Evolutionary conservation across 805 yeast genomes (phyloP), one percentile per base, ranked within the genome.

Genomic region (Nakazawaea wickerhamii): DNA sequence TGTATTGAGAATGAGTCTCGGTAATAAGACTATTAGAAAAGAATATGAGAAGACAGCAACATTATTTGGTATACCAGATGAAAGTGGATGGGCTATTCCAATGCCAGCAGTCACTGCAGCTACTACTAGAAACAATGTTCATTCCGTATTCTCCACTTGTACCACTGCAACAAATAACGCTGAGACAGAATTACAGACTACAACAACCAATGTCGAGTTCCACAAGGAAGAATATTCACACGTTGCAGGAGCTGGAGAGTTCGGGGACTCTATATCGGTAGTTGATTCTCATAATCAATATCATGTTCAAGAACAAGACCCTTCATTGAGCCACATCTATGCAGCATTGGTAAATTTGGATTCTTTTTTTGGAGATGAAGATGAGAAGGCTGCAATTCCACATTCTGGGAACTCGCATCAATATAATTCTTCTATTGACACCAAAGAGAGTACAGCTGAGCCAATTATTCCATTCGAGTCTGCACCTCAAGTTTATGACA

Each of bases 61-160:
- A 0, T 66, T 93, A 43, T 95, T 89, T 65, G 99, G 99, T 13
- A 81, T 91, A 19, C 98, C 99, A 0, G 91, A 85, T 48, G 95
- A 86, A 10, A 80, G 84, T 54, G 99, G 99, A 1, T 93, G 99
- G 99, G 82, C 96, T 0, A 80, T 95, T 38, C 95, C 98, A 2
- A 84, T 86, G 91, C 96, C 99, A 2, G 86, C 91, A 0, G 79
- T 88, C 33, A 82, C 93, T 1, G 88, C 96, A 0, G 84, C 95
- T 0, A 76, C 85, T 13, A 86, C 98, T 1, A 69, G 97, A 50
- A 87, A 86, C 57, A 93, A 93, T 55, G 95, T 93, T 1, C 98
- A 93, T 60, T 90, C 98, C 0, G 98, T 93, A 3, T 93, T 86
- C 57, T 79, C 89, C 23, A 86, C 96, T 0, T 91, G 97, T 55